A percentile compares a stretch with the other conserved stretches of the same genome.
These are phyloP conservation scores for Citrullus amarus DNA, from an alignment of 306 rosid genomes.

Conservation along the genomic window DNA sequence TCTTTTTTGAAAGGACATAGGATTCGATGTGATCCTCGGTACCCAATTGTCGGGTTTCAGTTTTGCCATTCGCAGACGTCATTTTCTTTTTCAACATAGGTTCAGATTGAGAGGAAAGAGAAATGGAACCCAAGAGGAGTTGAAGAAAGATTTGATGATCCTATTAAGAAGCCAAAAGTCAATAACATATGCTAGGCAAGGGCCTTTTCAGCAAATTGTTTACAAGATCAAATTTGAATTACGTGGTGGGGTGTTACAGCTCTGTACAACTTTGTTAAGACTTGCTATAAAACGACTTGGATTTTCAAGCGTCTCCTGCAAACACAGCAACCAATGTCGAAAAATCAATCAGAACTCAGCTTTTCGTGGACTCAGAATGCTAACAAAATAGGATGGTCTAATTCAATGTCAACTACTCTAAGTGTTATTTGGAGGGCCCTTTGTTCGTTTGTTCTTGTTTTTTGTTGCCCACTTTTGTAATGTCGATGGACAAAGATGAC, in stretches of 20 bases:
- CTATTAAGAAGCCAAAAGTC: background rate
- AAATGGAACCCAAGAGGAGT: background rate
- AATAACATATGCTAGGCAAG: conserved; percentile 1
- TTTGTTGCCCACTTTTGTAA: background rate
- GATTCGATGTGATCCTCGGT: background rate
- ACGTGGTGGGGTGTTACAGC: conserved; percentile 29
- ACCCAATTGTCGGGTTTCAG: background rate
- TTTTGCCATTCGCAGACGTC: background rate
- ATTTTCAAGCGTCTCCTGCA: conserved; percentile 41
- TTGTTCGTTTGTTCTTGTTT: background rate
- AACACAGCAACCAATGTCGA: conserved; percentile 14
- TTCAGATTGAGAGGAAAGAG: background rate
- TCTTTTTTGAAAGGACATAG: background rate
- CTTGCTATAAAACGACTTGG: conserved; percentile 21
- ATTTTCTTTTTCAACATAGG: background rate
- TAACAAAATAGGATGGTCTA: background rate
- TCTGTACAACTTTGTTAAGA: conserved; percentile 50
- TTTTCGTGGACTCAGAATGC: background rate
- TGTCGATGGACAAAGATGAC: background rate
- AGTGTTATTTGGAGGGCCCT: background rate
- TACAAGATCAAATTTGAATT: conserved; percentile 11
- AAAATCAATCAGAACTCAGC: background rate
- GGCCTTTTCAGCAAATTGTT: conserved; percentile 2
- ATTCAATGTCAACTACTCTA: background rate
- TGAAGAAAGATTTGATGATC: background rate